Evolutionary conservation across 1,284 basidiomycete species (phyloP), one percentile per base, ranked within the genome.

Genomic region (Tetrapyrgos nigripes): DNA sequence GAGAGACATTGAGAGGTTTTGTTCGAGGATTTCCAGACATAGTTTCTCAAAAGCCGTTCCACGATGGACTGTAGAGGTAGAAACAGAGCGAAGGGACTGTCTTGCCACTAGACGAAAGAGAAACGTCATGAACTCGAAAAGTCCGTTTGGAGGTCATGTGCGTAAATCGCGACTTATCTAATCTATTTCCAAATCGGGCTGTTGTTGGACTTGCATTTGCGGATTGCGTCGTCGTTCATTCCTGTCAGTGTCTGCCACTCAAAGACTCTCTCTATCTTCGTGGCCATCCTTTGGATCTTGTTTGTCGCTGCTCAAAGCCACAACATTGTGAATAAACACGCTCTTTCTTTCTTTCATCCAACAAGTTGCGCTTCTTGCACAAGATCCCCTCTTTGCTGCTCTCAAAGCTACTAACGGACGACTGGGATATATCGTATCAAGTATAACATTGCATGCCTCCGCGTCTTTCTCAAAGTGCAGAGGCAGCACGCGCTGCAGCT

Each of bases 41-140:
- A 89, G 85, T 19, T 83, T 70, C 71, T 97, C 95, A 68, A 94
- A 97, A 0, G 86, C 85, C 1, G 77, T 81, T 10, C 94, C 94
- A 40, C 88, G 79, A 44, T 84, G 53, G 19, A 61, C 59, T n/a
- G 59, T 60, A n/a, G 59, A 56, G 26, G 53, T 40, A 40, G 37
- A 40, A 4, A 40, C 14, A 40, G 37, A 40, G 37, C 6, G 17
- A 40, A 17, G 5, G 37, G 19, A 4, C 17, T 8, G 37, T n/a
- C n/a, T n/a, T n/a, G n/a, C n/a, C 37, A n/a, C 17, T 5, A n/a
- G 37, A n/a, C 37, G 17, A 40, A 6, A n/a, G 19, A 17, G 17
- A n/a, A 9, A n/a, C 17, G 17, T 9, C 37, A 40, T 40, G 31
- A n/a, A n/a, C n/a, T n/a, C n/a, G 31, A 8, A 40, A n/a, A 9